Evolutionary conservation across 225 moss, liverwort and hornwort species (phyloP), one percentile per base, ranked within the genome.

Genomic region (Anthoceros angustus): DNA sequence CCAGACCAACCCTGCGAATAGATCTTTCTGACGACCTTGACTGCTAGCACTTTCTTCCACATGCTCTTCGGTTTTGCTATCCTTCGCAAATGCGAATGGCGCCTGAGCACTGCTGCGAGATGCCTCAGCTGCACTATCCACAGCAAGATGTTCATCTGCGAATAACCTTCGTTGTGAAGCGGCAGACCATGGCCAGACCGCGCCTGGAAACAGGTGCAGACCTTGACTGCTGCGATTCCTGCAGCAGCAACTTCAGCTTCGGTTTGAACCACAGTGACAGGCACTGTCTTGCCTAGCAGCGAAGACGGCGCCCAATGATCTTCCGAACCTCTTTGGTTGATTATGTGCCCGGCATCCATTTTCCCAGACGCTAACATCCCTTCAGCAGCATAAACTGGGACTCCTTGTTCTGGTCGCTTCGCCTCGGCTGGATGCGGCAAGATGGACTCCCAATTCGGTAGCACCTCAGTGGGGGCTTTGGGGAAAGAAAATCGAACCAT

Each of bases 391-490:
- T 18, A 5, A 15, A 55, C 55, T 55, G 55, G n/a, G n/a, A 5
- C 55, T 20, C 55, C 55, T 55, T 5, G 55, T 5, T 55, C 55
- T 18, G 55, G 32, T 4, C 32, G 55, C 55, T 55, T 46, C 11
- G 16, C 45, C 5, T 46, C 45, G 12, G 2, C 23, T 18, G 55
- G 7, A 55, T 55, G n/a, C 5, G 55, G 55, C 12, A 55, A 23
- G n/a, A 15, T 18, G 1, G n/a, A 18, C 55, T 15, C 55, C 14
- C 68, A 20, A 48, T 42, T 50, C 14, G 66, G 61, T 66, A 65
- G 6, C 23, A 64, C 63, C 77, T 45, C 5, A 77, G 79, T 20
- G 72, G 77, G 43, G 80, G 81, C 23, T 64, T 65, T 66, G 77
- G 62, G 41, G 67, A 68, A 25, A 79, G 71, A 62, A 73, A 9